Evolutionary conservation across 1,284 basidiomycete genomes (phyloP), one percentile per base, ranked within the genome.

Genomic region (Melampsora larici-populina): DNA sequence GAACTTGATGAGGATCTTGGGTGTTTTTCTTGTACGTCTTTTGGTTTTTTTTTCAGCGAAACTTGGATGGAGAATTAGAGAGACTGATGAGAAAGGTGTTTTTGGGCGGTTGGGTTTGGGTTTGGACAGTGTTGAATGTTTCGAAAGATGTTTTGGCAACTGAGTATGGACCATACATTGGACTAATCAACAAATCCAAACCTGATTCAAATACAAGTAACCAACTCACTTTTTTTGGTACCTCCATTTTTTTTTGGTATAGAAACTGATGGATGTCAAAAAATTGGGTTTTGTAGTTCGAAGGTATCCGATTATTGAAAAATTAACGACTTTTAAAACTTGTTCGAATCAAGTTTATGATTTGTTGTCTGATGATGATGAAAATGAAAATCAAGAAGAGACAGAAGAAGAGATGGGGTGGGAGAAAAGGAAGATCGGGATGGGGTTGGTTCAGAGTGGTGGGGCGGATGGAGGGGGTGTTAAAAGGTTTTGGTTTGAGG

Each of bases 401-500:
- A 6, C 17, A 33, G 62, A 63, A 63, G 62, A 26, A 63, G 62
- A n/a, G n/a, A n/a, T 5, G 15, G 24, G 17, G 26, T 15, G 29
- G n/a, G 29, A 29, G 18, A 63, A 7, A 18, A 63, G 62, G 3
- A 2, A 15, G 31, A 63, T 4, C 5, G 18, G 3, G 29, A 17
- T 24, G 51, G 24, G 17, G 24, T 3, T 5, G 2, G 51, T 64
- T 43, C 0, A 43, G 64, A 15, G 40, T 48, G 58, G 31, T 24
- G 17, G 26, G 21, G n/a, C 46, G 43, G 13, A 29, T 31, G 24
- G 18, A 15, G 5, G 36, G 33, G 21, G 1, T 1, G 6, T 29
- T 26, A 3, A 36, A 36, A 3, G 36, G 55, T 36, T 74, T 46
- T 74, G 72, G 72, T 74, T 65, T 51, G 48, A 66, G 9, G 63